phyloP scores from a whole-genome alignment of 2,329 filamentous ascomycete species.

The Periglandula ipomoeae region DNA sequence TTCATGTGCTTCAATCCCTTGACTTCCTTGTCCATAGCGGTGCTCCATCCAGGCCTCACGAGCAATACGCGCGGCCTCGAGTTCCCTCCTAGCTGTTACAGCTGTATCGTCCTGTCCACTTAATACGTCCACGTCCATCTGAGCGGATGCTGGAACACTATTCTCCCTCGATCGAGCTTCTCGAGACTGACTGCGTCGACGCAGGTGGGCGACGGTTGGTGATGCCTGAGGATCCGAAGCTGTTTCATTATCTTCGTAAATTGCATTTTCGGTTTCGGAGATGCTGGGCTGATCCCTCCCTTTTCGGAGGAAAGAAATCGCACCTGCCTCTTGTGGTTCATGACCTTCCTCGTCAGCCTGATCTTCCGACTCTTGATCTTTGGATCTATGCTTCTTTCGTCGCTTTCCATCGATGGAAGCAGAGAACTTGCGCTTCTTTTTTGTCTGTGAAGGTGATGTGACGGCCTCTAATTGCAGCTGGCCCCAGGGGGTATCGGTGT shows the following conservation, averaged over 20 bases:
- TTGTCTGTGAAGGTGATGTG: conserved; percentile 16
- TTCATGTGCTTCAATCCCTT: conserved; percentile 8
- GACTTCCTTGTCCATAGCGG: conserved; percentile 18
- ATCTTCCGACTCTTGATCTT: conserved; percentile 14
- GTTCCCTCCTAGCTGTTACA: conserved; percentile 8
- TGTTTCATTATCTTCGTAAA: conserved; percentile 13
- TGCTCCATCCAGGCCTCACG: conserved; percentile 27
- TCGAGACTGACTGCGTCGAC: conserved; percentile 17
- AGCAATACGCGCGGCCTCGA: conserved; percentile 22
- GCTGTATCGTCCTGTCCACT: background rate
- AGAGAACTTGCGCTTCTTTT: conserved; percentile 25
- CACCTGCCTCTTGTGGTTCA: background rate
- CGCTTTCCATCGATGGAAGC: conserved; percentile 21
- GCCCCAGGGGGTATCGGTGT: conserved; percentile 6
- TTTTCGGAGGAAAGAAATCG: conserved; percentile 9
- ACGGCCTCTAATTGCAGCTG: conserved; percentile 9
- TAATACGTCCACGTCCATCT: conserved; percentile 16
- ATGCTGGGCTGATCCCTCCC: conserved; percentile 5
- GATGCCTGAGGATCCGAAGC: conserved; percentile 17
- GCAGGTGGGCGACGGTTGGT: conserved; percentile 18
- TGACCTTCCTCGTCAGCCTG: conserved; percentile 4
- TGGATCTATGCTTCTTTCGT: conserved; percentile 24
- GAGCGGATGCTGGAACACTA: conserved; percentile 13
- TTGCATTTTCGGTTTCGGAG: conserved; percentile 10
- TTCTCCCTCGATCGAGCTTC: conserved; percentile 20